Base-by-base conservation (phyloP, 345 rosid species). In the Brassica cretica region DNA sequence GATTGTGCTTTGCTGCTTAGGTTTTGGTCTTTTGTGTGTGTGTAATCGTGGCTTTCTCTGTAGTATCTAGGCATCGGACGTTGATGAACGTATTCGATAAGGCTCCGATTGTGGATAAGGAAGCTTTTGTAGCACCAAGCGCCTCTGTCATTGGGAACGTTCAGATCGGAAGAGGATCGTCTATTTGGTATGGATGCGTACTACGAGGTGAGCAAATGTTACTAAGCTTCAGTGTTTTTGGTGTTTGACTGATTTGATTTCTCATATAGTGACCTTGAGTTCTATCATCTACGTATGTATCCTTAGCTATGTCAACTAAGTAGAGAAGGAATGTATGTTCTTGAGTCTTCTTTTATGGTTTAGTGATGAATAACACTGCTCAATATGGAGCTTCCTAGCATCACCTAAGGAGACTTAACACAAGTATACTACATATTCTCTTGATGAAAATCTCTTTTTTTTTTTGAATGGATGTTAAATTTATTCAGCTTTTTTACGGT, bases 131-230 rank as follows among this genome's bases (percentile, higher is more conserved):
- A 55, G 98, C 97, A 71, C 98, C 99, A 5, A 87, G 98, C 63
- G 98, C 99, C 37, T 95, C 98, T 30, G 27, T 95, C 78, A 88
- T 90, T 49, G 97, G 99, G 9, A 87, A 95, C 77, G 96, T 92
- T 67, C 93, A 77, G 79, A 88, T 92, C 32, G 97, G 97, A 66
- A 84, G 88, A 70, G 95, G 87, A 70, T 85, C 98, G 7, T 94
- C 97, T 24, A 80, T 94, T 70, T 94, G 97, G 98, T 94, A 92
- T 84, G 97, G 98, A 64, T 94, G 93, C 71, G 98, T 94, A 68
- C 79, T 92, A 71, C 91, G 98, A 86, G 98, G 98, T 94, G 89
- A 82, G 81, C 32, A 19, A 69, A 66, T 15, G 21, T n/a, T 41
- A 41, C 19, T 73, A 59, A 32, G 29, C 7, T 69, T 72, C 53